A percentile compares a stretch with the other conserved stretches of the same genome.
Conservation (phyloP, 2,329 filamentous ascomycete species). For the Fusarium penzigii region DNA sequence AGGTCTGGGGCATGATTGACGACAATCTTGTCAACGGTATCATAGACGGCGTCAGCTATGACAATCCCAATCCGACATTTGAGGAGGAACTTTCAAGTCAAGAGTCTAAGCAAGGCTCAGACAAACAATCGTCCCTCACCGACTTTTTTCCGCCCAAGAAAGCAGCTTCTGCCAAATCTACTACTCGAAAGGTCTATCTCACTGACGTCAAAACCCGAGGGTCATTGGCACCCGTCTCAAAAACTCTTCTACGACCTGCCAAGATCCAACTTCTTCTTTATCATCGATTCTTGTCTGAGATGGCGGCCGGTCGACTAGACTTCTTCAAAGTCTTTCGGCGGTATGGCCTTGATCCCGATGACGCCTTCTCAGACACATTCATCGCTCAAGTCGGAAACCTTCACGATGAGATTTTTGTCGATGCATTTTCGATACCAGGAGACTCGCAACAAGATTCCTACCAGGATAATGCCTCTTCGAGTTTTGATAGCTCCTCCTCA, state of each 20-base stretch:
- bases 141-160: constrained; percentile 40
- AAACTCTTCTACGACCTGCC: constrained; percentile 71
- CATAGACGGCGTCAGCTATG: constrained; percentile 81
- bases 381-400: constrained; percentile 71
- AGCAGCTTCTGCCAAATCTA: not conserved
- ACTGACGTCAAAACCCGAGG: constrained; percentile 86
- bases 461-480: constrained; percentile 12
- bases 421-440: constrained; percentile 41
- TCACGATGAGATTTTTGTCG: constrained; percentile 65
- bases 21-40: constrained; percentile 84
- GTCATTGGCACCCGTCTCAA: constrained; percentile 63
- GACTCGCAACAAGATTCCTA: constrained; percentile 6
- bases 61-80: constrained; percentile 71
- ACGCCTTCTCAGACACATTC: constrained; percentile 75
- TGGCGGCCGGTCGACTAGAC: constrained; percentile 71
- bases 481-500: constrained; percentile 18
- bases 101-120: constrained; percentile 23
- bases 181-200: constrained; percentile 60
- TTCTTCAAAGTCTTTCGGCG: constrained; percentile 69
- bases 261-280: constrained; percentile 90
- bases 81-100: constrained; percentile 57
- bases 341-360: constrained; percentile 67
- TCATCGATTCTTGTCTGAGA: constrained; percentile 75
- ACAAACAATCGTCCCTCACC: constrained; percentile 41
- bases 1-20: constrained; percentile 83